Conservation (phyloP, 768 basidiomycete species). For the Tricholoma sp. region DNA sequence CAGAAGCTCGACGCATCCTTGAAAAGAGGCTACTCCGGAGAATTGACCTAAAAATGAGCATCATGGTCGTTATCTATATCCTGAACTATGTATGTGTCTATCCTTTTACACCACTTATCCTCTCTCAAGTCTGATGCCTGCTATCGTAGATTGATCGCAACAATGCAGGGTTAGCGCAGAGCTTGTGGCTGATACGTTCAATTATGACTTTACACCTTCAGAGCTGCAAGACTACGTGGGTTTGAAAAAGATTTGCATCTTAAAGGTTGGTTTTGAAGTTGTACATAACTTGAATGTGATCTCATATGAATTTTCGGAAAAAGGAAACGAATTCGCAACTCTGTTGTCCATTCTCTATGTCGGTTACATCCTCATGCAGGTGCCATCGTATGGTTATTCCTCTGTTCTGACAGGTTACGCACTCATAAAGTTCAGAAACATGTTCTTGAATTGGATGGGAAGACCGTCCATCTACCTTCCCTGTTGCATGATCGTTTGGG, state of each 20-base stretch:
- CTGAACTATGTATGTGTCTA: constrained; percentile 31
- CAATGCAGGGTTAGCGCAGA: constrained; percentile 48
- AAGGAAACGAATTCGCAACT: constrained; percentile 49
- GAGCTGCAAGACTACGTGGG: constrained; percentile 61
- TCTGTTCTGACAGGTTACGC: neutral
- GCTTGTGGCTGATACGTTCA: neutral
- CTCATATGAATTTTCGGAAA: neutral
- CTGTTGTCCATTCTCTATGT: constrained; percentile 59
- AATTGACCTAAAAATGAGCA: constrained; percentile 46
- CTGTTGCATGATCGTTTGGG: constrained; percentile 63
- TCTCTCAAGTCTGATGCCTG: constrained; percentile 23
- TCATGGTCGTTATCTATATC: constrained; percentile 43
- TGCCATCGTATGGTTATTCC: constrained; percentile 49
- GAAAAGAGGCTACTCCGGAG: constrained; percentile 40
- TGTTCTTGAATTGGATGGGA: constrained; percentile 60
- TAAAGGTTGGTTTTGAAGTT: constrained; percentile 27
- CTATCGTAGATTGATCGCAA: constrained; percentile 60
- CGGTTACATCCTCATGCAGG: constrained; percentile 68
- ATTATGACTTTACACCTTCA: constrained; percentile 15
- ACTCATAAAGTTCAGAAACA: constrained; percentile 41
- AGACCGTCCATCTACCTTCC: constrained; percentile 63
- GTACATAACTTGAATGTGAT: no score
- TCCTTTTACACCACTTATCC: neutral
- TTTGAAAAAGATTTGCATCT: constrained; percentile 59
- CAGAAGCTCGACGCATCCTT: constrained; percentile 19